phyloP scores from a whole-genome alignment of 2,329 filamentous ascomycete species.

The Pochonia chlamydosporia region DNA sequence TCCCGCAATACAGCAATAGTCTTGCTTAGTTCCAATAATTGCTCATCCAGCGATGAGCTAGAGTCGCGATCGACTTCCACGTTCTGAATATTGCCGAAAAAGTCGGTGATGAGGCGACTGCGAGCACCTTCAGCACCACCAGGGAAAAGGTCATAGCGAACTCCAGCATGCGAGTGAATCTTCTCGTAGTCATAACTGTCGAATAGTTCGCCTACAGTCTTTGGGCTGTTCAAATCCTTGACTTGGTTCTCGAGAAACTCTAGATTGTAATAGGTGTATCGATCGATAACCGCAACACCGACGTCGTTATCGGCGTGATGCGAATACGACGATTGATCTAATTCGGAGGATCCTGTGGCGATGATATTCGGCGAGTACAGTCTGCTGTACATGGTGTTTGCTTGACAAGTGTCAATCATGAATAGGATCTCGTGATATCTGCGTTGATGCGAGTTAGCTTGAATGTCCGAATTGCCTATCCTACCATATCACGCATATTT shows the following conservation, averaged over 20 bases:
- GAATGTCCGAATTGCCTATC: too few relatives aligned
- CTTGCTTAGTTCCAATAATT: constrained; percentile 69
- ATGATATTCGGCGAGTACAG: constrained; percentile 98
- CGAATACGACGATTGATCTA: constrained; percentile 94
- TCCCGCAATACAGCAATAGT: constrained; percentile 52
- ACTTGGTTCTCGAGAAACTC: constrained; percentile 93
- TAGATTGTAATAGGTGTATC: constrained; percentile 97
- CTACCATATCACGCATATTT: neutral
- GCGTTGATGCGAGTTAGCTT: neutral
- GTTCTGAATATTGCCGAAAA: constrained; percentile 97
- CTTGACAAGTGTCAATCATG: constrained; percentile 99
- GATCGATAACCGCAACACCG: constrained; percentile 94
- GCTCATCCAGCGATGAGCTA: constrained; percentile 58
- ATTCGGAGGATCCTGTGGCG: constrained; percentile 90
- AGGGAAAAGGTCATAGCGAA: constrained; percentile 91
- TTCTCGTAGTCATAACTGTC: constrained; percentile 93
- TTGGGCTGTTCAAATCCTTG: constrained; percentile 76
- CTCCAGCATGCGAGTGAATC: constrained; percentile 87
- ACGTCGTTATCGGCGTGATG: constrained; percentile 98
- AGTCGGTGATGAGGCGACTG: constrained; percentile 83
- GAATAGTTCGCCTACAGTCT: constrained; percentile 88
- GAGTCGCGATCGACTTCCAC: constrained; percentile 74
- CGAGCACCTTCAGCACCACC: constrained; percentile 75
- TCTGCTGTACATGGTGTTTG: constrained; percentile 98
- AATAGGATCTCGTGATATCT: constrained; percentile 96